Evolutionary conservation across 2,329 filamentous ascomycete genomes (phyloP), one percentile per base, ranked within the genome.

Genomic region (Dactylellina haptotyla): DNA sequence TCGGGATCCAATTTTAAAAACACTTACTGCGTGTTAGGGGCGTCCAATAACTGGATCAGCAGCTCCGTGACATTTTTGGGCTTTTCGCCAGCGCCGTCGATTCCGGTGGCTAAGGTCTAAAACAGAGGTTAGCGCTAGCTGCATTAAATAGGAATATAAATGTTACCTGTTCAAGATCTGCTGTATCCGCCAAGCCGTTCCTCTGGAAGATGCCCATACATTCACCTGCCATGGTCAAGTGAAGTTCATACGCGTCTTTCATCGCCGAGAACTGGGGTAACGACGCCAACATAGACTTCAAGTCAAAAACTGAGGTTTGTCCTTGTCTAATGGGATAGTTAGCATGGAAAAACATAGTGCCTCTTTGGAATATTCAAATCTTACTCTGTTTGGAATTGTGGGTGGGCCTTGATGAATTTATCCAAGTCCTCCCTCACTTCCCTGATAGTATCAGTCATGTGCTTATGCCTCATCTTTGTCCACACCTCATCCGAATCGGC

Each of bases 401-500:
- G 91, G 79, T 99, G 97, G 73, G 95, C 89, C 45, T 89, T 88
- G 78, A 97, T 86, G 82, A 99, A 99, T 79, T 89, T 93, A 78
- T 93, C 89, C 79, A 99, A 98, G 80, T 98, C 94, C 65, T 88
- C 87, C 85, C 94, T 95, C 73, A 99, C 84, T 81, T 94, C 96
- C 79, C 94, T 91, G 78, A 98, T 93, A 2, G 95, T 95, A 80
- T 98, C 93, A 80, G 96, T 97, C 95, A 99, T 99, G 81, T 99
- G 95, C 58, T 88, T 87, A 82, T 99, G 95, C 62, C 95, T 87
- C 79, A 97, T 97, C 73, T 95, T 91, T 23, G 96, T 89, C 95
- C 95, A 99, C 50, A 99, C 91, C 79, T 89, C 90, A 82, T 99
- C 95, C 78, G 92, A 90, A 76, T 99, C 95, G 30, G 86, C 85